These are phyloP conservation scores for Alternaria dauci DNA, from an alignment of 2,329 filamentous ascomycete species.

Conservation along the genomic window DNA sequence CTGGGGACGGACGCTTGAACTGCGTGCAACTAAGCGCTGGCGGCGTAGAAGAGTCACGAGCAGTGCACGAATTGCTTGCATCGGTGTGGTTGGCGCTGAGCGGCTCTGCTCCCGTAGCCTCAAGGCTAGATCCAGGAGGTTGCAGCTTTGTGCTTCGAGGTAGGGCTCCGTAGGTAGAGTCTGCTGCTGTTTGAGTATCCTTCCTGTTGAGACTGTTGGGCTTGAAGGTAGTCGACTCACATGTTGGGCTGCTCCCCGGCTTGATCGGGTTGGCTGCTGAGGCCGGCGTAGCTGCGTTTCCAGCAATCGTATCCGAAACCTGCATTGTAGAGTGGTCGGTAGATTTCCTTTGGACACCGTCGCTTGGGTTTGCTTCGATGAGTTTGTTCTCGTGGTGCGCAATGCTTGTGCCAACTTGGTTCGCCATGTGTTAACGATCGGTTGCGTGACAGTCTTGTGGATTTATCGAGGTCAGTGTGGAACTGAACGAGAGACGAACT, in stretches of 20 bases:
- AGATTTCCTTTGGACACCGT: neutral
- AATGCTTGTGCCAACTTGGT: neutral
- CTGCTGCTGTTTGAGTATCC: neutral
- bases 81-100: neutral
- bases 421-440: neutral
- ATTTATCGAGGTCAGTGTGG: neutral
- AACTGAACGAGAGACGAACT: neutral
- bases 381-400: neutral
- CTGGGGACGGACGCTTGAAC: neutral
- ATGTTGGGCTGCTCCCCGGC: neutral
- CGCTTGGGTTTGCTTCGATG: neutral
- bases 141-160: neutral
- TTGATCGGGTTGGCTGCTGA: neutral
- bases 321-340: neutral
- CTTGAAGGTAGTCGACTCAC: neutral
- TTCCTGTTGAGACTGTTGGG: neutral
- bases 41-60: neutral
- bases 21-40: neutral
- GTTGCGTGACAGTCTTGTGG: neutral
- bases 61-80: neutral
- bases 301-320: neutral
- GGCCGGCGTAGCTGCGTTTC: neutral
- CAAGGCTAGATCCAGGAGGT: neutral
- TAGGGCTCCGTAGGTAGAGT: neutral
- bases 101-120: neutral